phyloP scores from a whole-genome alignment of 2,329 filamentous ascomycete species.

The Fusarium luffae region DNA sequence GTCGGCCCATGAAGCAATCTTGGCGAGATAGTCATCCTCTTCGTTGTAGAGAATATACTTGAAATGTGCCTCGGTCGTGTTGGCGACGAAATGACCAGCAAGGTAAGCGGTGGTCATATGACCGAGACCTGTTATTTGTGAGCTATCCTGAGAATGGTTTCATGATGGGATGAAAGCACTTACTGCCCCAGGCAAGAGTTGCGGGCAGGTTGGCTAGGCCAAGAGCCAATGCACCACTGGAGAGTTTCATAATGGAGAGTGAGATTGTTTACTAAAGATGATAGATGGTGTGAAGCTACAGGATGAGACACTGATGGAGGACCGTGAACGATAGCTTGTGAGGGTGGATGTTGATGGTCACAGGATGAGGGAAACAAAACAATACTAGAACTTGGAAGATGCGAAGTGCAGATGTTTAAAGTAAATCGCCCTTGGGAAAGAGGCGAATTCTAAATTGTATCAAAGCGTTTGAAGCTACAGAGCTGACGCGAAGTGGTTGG shows the following conservation, averaged over 20 bases:
- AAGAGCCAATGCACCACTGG: conserved; percentile 45
- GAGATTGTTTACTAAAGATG: neutral
- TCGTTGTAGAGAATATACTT: conserved; percentile 66
- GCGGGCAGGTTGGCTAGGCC: conserved; percentile 50
- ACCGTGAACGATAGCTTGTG: conserved; percentile 1
- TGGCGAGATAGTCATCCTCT: conserved; percentile 68
- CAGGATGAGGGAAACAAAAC: neutral
- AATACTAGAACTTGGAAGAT: neutral
- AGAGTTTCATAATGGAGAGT: conserved; percentile 49
- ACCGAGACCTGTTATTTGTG: conserved; percentile 61
- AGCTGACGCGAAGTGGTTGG: conserved; percentile 35
- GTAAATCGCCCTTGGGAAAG: neutral
- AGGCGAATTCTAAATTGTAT: conserved; percentile 25
- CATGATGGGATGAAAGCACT: conserved; percentile 39
- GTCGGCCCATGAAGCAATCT: conserved; percentile 75
- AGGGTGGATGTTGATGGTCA: neutral
- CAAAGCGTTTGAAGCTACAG: conserved; percentile 22
- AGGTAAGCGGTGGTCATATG: conserved; percentile 74
- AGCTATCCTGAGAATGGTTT: conserved; percentile 15
- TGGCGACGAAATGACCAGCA: conserved; percentile 68
- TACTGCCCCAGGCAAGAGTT: conserved; percentile 57
- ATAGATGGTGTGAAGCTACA: neutral
- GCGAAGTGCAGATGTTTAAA: conserved; percentile 18
- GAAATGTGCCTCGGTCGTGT: conserved; percentile 66
- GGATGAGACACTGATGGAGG: neutral